Evolutionary conservation across 805 yeast genomes (phyloP).

Genomic region (Starmerella gropengiesseri): DNA sequence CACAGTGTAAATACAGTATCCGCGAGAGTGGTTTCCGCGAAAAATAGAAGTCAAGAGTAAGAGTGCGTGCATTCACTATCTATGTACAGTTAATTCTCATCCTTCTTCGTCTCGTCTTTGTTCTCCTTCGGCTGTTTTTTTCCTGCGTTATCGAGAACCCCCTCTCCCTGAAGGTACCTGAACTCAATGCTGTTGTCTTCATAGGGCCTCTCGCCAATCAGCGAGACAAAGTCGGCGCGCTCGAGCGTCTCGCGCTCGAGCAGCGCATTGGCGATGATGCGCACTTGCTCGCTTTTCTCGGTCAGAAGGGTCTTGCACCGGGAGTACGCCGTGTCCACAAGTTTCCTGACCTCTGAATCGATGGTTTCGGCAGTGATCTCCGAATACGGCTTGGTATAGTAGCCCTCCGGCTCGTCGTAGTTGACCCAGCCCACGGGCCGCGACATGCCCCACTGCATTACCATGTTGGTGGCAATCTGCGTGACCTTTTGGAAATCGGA

Average conservation of each 20-base stretch:
- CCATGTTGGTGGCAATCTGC: conserved; percentile 87
- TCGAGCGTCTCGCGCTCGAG: conserved; percentile 81
- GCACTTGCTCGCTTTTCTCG: conserved; percentile 66
- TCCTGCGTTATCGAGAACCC: conserved; percentile 19
- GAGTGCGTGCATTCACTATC: too few relatives aligned
- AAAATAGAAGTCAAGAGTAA: too few relatives aligned
- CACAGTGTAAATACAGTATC: too few relatives aligned
- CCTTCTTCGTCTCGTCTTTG: conserved; percentile 1
- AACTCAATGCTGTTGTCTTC: conserved; percentile 29
- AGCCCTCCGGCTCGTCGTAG: conserved; percentile 59
- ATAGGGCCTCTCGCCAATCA: conserved; percentile 86
- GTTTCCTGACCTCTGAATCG: conserved; percentile 71
- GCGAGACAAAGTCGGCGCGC: conserved; percentile 82
- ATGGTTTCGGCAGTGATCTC: conserved; percentile 74
- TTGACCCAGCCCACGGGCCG: conserved; percentile 77
- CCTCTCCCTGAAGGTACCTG: conserved; percentile 26
- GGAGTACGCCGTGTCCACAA: conserved; percentile 64
- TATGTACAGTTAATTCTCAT: conserved; percentile 4
- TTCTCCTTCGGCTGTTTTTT: conserved; percentile 2
- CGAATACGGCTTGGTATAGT: conserved; percentile 75
- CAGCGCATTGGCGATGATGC: conserved; percentile 75
- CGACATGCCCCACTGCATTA: conserved; percentile 81
- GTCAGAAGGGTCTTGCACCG: conserved; percentile 57
- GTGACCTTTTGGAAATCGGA: conserved; percentile 97
- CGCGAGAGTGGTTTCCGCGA: too few relatives aligned